phyloP scores from a whole-genome alignment of 148 eudicot species.

The Nepenthes gracilis region DNA sequence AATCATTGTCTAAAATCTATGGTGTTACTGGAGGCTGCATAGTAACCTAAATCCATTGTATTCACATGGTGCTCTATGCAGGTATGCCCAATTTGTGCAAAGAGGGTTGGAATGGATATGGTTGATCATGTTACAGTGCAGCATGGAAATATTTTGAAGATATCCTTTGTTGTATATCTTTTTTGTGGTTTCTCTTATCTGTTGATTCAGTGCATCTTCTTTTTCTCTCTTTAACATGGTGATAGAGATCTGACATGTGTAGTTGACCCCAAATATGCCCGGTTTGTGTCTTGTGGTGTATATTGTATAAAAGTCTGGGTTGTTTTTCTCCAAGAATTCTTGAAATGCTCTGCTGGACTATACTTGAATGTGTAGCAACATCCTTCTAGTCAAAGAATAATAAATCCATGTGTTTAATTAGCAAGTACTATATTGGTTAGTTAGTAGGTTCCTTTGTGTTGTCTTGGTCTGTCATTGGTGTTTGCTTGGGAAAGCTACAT shows the following conservation, averaged over 20 bases:
- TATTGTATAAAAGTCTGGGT: too few species aligned
- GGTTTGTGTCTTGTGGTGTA: too few species aligned
- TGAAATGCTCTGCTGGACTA: too few species aligned
- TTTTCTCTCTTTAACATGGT: neutral
- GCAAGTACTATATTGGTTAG: too few species aligned
- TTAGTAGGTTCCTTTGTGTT: too few species aligned
- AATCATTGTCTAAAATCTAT: neutral
- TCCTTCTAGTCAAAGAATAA: too few species aligned
- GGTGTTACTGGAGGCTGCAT: neutral
- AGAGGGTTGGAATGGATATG: conserved; percentile 73
- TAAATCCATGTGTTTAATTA: too few species aligned
- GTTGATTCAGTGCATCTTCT: neutral
- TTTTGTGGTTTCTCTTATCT: neutral
- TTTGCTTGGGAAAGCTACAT: too few species aligned
- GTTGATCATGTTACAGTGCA: conserved; percentile 78
- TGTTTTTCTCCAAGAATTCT: too few species aligned
- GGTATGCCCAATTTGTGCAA: conserved; percentile 87
- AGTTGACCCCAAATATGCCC: too few species aligned
- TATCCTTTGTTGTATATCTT: conserved; percentile 53
- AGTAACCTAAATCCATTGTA: neutral
- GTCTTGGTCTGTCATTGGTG: too few species aligned
- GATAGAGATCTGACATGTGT: neutral
- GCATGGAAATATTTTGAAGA: conserved; percentile 74
- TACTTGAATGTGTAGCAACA: too few species aligned
- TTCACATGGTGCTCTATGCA: conserved; percentile 23